Conservation (phyloP, 2,329 filamentous ascomycete species). For the Cercospora nicotianae region DNA sequence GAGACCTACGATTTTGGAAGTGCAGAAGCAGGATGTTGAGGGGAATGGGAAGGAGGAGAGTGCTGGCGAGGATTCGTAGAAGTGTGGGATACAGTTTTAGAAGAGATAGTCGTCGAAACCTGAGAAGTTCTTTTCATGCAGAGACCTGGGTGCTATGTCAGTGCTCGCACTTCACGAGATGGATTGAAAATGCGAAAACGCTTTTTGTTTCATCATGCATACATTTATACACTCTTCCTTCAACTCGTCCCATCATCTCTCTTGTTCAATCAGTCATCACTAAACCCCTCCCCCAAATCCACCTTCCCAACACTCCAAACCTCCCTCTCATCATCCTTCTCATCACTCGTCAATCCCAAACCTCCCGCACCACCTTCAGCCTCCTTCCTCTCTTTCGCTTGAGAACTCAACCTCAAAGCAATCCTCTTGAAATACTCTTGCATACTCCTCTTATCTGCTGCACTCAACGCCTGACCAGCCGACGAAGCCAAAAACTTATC, state of each 20-base stretch:
- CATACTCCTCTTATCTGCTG: conserved; percentile 83
- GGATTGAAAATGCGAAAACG: not conserved
- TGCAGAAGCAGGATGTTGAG: conserved; percentile 15
- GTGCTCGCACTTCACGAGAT: not conserved
- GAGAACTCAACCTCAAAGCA: conserved; percentile 76
- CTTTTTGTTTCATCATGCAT: not conserved
- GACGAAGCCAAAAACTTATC: conserved; percentile 78
- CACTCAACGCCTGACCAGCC: conserved; percentile 63
- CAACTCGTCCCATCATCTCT: not conserved
- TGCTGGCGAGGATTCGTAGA: not conserved
- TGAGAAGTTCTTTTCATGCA: not conserved
- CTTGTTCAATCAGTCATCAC: conserved; percentile 20
- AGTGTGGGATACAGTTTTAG: not conserved
- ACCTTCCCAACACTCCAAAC: conserved; percentile 94
- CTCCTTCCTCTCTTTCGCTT: conserved; percentile 84
- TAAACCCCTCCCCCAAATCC: conserved; percentile 64
- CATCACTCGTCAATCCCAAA: conserved; percentile 82
- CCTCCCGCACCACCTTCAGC: conserved; percentile 88
- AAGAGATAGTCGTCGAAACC: not conserved
- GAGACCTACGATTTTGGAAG: conserved; percentile 32
- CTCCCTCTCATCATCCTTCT: conserved; percentile 90
- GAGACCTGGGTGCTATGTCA: not conserved
- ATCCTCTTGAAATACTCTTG: conserved; percentile 96
- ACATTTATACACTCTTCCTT: not conserved
- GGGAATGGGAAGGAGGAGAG: conserved; percentile 2